Evolutionary conservation across 768 basidiomycete genomes (phyloP).

Genomic region (Macrolepiota dolichaula): DNA sequence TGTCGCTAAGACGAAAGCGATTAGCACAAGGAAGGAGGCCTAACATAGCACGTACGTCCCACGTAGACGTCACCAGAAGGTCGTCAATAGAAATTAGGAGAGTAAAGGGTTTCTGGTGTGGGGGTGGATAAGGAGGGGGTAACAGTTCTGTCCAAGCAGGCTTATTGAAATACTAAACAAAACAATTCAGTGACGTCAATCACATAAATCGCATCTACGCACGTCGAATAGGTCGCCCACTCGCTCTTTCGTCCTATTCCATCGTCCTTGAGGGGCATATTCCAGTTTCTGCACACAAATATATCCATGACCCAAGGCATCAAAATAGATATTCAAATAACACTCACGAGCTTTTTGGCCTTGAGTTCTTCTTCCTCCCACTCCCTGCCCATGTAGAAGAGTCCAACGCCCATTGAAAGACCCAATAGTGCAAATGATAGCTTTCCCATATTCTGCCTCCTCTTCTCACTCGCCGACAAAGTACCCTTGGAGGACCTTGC

Average conservation of each 20-base stretch:
- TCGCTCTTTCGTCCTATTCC: conserved; percentile 60
- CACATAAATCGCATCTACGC: conserved; percentile 21
- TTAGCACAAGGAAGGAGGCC: background rate
- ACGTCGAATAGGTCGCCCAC: conserved; percentile 70
- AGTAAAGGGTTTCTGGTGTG: conserved; percentile 88
- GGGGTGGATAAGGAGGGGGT: conserved; percentile 78
- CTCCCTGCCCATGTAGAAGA: conserved; percentile 69
- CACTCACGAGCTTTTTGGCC: conserved; percentile 56
- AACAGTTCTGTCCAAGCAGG: conserved; percentile 92
- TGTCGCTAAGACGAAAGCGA: conserved; percentile 53
- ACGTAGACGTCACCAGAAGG: conserved; percentile 84
- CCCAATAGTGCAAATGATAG: conserved; percentile 50
- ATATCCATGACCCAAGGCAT: background rate
- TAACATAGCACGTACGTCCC: conserved; percentile 74
- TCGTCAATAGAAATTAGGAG: conserved; percentile 90
- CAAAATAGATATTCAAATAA: background rate
- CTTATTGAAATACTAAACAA: conserved; percentile 79
- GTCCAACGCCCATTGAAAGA: conserved; percentile 53
- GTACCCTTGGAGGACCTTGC: conserved; percentile 77
- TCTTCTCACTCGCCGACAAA: conserved; percentile 75
- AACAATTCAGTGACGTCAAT: background rate
- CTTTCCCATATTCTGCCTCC: conserved; percentile 54
- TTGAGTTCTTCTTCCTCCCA: conserved; percentile 76
- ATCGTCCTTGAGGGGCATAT: conserved; percentile 58
- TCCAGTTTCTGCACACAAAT: conserved; percentile 44